These are phyloP conservation scores for Trichoderma orchidacearum DNA, from an alignment of 495 filamentous ascomycete species.

Conservation along the genomic window DNA sequence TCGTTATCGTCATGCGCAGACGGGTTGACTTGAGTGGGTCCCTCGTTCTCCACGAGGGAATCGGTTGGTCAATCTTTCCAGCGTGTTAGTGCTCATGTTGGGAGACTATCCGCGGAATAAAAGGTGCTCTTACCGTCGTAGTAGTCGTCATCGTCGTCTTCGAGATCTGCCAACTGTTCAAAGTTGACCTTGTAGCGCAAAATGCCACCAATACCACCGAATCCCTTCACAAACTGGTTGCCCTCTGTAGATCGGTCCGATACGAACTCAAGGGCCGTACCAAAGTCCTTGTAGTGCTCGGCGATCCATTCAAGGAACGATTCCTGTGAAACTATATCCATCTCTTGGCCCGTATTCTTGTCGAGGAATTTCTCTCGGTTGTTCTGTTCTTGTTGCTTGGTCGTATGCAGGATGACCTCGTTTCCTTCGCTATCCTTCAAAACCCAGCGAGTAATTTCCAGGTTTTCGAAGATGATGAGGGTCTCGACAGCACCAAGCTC, in stretches of 20 bases:
- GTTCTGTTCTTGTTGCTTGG: conserved; percentile 62
- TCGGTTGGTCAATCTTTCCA: conserved; percentile 76
- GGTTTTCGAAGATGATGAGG: conserved; percentile 94
- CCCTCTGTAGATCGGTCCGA: conserved; percentile 93
- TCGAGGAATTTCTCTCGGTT: conserved; percentile 82
- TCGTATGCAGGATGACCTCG: conserved; percentile 71
- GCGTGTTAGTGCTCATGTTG: not conserved
- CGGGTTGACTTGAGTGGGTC: conserved; percentile 58
- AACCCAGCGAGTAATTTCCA: conserved; percentile 83
- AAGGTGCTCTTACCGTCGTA: conserved; percentile 43
- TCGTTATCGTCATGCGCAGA: conserved; percentile 33
- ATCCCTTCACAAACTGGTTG: conserved; percentile 99
- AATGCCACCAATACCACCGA: conserved; percentile 94
- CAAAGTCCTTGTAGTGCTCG: conserved; percentile 94
- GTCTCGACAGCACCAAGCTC: conserved; percentile 91
- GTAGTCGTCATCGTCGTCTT: conserved; percentile 98
- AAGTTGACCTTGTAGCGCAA: conserved; percentile 99
- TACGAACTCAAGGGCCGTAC: conserved; percentile 92
- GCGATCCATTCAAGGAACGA: conserved; percentile 98
- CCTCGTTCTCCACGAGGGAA: conserved; percentile 85
- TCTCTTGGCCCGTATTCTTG: conserved; percentile 88
- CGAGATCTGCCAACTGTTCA: conserved; percentile 88
- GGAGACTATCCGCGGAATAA: not conserved
- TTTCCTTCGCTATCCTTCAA: conserved; percentile 62
- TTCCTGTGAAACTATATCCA: conserved; percentile 75